Conservation (phyloP, 306 rosid genomes). For the Benincasa hispida region DNA sequence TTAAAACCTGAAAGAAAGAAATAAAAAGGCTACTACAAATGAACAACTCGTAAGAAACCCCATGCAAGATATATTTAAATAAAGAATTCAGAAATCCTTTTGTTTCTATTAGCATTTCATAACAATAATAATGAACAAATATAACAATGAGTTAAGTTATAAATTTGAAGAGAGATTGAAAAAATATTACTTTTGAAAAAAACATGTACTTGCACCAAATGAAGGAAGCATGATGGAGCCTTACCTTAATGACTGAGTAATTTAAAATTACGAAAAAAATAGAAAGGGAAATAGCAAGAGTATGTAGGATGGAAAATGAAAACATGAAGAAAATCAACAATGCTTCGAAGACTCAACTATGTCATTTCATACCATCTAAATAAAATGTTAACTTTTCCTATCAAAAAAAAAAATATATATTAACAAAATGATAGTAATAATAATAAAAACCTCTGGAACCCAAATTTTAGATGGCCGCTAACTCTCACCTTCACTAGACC, state of each 20-base stretch:
- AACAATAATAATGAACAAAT: background rate
- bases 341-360: background rate
- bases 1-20: constrained; percentile 53
- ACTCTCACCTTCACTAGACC: background rate
- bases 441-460: background rate
- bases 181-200: background rate
- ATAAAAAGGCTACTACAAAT: background rate
- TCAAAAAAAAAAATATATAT: background rate
- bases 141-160: background rate
- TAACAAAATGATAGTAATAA: too few species aligned
- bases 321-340: background rate
- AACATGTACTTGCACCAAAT: background rate
- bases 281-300: background rate
- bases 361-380: background rate
- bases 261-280: background rate
- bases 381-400: background rate
- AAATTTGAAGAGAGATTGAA: background rate
- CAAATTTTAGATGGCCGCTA: background rate
- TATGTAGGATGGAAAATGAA: background rate
- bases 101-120: background rate
- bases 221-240: background rate
- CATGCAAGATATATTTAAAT: background rate
- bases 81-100: background rate
- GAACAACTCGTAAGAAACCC: background rate
- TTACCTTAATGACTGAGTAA: background rate